A percentile compares a stretch with the other conserved stretches of the same genome.
Conservation (phyloP, 306 rosid species). For the Cicer pinnatifidum region DNA sequence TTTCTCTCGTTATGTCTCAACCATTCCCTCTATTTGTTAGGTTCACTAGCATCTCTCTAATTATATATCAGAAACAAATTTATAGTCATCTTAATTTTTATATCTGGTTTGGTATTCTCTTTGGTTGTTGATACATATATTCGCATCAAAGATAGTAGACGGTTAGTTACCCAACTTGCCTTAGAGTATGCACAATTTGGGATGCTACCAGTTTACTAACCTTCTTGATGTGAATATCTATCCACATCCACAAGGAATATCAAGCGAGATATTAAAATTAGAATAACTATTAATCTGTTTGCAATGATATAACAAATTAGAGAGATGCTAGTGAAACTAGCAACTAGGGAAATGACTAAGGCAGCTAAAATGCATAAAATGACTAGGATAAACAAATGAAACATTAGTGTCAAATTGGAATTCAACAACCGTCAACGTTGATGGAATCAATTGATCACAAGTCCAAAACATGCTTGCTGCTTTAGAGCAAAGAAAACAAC, state of each 20-base stretch:
- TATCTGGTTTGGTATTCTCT: slow-evolving; percentile 75
- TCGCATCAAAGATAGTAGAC: slow-evolving; percentile 78
- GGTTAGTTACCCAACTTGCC: slow-evolving; percentile 31
- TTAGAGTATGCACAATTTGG: slow-evolving; percentile 9
- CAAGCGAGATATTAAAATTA: slow-evolving; percentile 71
- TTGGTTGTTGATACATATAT: slow-evolving; percentile 74
- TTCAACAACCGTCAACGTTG: slow-evolving; percentile 74
- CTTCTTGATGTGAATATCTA: slow-evolving; percentile 77
- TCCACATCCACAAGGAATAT: slow-evolving; percentile 76
- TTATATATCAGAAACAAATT: slow-evolving; percentile 80
- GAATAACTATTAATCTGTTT: slow-evolving; percentile 67
- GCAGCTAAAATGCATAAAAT: slow-evolving; percentile 71
- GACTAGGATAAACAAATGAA: slow-evolving; percentile 64
- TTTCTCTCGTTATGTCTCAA: slow-evolving; percentile 62
- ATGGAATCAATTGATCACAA: slow-evolving; percentile 71
- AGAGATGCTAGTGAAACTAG: slow-evolving; percentile 70
- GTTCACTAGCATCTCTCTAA: slow-evolving; percentile 68
- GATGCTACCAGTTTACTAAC: slow-evolving; percentile 55
- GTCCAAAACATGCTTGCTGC: slow-evolving; percentile 84
- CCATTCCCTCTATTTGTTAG: slow-evolving; percentile 68
- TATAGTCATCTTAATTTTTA: slow-evolving; percentile 64
- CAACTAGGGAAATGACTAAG: slow-evolving; percentile 59
- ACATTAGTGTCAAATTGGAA: slow-evolving; percentile 74
- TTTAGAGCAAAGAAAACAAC: slow-evolving; percentile 80
- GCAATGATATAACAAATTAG: slow-evolving; percentile 81